Conservation (phyloP, 2,329 filamentous ascomycete species). For the Calonectria leucothoes region DNA sequence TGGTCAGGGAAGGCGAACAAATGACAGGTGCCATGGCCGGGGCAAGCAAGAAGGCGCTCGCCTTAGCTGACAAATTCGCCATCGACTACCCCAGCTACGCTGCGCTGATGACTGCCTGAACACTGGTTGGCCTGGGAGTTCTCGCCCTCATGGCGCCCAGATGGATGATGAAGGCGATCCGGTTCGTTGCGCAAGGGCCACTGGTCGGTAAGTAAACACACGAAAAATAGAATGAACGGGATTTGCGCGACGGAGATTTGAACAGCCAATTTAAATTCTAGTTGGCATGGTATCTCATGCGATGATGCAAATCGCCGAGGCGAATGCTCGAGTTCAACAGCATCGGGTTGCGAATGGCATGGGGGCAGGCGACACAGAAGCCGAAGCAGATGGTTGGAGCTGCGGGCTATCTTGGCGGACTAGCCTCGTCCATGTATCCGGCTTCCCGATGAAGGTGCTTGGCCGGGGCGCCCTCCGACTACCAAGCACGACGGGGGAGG, state of each 20-base stretch:
- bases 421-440: not conserved
- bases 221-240: not conserved
- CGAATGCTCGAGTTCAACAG: slow-evolving; percentile 25
- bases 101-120: slow-evolving; percentile 30
- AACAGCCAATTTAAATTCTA: not conserved
- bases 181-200: slow-evolving; percentile 31
- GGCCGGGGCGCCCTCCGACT: slow-evolving; percentile 17
- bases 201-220: slow-evolving; percentile 25
- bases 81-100: slow-evolving; percentile 33
- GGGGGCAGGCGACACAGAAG: not conserved
- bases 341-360: slow-evolving; percentile 32
- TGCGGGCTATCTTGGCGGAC: not conserved
- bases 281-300: slow-evolving; percentile 38
- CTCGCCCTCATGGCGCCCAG: slow-evolving; percentile 29
- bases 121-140: slow-evolving; percentile 31
- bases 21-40: slow-evolving; percentile 22
- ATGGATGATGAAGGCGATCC: slow-evolving; percentile 37
- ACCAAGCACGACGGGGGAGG: slow-evolving; percentile 27
- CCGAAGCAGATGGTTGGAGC: not conserved
- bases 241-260: accelerated
- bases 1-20: slow-evolving; percentile 24
- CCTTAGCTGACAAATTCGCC: slow-evolving; percentile 27
- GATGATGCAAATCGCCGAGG: slow-evolving; percentile 35
- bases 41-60: slow-evolving; percentile 26
- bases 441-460: not conserved